Conservation (phyloP, 345 rosid species). For the Sisymbrium irio region DNA sequence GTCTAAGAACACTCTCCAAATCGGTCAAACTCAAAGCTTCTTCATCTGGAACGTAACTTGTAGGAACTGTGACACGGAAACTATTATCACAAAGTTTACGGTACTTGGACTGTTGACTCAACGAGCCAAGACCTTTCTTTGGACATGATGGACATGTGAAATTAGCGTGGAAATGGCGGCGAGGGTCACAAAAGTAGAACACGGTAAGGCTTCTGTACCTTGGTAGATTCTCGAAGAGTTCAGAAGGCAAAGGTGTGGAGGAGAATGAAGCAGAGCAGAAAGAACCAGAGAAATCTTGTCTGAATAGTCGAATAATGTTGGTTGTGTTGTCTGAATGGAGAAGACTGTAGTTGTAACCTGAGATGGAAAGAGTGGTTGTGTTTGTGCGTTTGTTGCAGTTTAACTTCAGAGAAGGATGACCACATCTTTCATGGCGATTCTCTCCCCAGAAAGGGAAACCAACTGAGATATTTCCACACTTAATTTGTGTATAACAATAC, state of each 20-base stretch:
- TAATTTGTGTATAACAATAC: not conserved
- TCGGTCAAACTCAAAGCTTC: not conserved
- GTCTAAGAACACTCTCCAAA: not conserved
- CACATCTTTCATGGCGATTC: not conserved
- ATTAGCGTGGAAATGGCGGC: not conserved
- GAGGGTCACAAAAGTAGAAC: not conserved
- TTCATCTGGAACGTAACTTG: not conserved
- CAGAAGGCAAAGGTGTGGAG: not conserved
- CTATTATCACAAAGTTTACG: not conserved
- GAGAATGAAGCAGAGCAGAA: not conserved
- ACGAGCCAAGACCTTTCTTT: not conserved
- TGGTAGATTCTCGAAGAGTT: not conserved
- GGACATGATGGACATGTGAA: not conserved
- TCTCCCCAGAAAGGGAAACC: slow-evolving; percentile 49
- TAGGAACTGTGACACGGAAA: not conserved
- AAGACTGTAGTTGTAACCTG: slow-evolving; percentile 16
- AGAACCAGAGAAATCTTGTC: not conserved
- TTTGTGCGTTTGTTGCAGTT: slow-evolving; percentile 9
- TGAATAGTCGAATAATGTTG: slow-evolving; percentile 24
- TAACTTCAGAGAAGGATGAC: slow-evolving; percentile 36
- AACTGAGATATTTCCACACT: slow-evolving; percentile 30
- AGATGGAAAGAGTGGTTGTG: slow-evolving; percentile 10
- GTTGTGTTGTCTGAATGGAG: not conserved
- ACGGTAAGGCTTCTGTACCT: not conserved
- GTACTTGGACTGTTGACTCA: not conserved